These are phyloP conservation scores for Fusarium scirpi DNA, from an alignment of 2,329 filamentous ascomycete species.

Conservation along the genomic window DNA sequence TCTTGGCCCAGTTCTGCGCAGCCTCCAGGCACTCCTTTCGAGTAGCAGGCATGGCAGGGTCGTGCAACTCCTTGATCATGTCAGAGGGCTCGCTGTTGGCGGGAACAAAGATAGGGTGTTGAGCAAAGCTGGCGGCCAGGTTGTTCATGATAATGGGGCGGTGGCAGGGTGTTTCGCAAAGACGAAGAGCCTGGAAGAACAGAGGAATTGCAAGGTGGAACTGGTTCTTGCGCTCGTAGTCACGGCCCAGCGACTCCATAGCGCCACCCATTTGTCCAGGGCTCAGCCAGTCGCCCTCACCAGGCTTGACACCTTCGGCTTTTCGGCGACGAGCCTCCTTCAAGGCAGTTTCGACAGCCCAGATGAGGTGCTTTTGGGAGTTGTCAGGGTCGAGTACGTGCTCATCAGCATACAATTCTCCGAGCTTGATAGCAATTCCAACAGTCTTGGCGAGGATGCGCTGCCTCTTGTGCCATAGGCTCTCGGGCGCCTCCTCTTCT, in stretches of 20 bases:
- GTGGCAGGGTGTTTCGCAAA: constrained; percentile 78
- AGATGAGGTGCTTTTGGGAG: constrained; percentile 79
- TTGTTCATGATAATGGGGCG: constrained; percentile 90
- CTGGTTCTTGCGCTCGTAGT: constrained; percentile 79
- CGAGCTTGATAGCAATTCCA: constrained; percentile 84
- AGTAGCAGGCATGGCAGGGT: constrained; percentile 56
- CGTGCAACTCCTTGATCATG: constrained; percentile 46
- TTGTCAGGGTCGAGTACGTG: constrained; percentile 79
- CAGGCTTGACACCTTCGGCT: constrained; percentile 74
- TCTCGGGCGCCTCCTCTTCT: constrained; percentile 55
- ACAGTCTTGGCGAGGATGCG: constrained; percentile 80
- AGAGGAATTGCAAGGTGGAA: constrained; percentile 87
- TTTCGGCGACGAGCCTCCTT: constrained; percentile 78
- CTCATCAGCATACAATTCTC: constrained; percentile 81
- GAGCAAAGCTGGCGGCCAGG: constrained; percentile 77
- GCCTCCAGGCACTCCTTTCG: constrained; percentile 74
- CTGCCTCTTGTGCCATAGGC: constrained; percentile 69
- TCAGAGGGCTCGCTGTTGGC: constrained; percentile 45
- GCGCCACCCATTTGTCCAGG: constrained; percentile 78
- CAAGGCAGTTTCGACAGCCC: constrained; percentile 84
- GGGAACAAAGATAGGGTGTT: constrained; percentile 65
- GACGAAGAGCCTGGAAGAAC: constrained; percentile 83
- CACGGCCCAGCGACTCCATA: constrained; percentile 79
- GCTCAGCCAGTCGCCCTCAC: constrained; percentile 77
- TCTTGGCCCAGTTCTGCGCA: constrained; percentile 81